Evolutionary conservation across 495 filamentous ascomycete species (phyloP), one percentile per base, ranked within the genome.

Genomic region (Thozetella sp.): DNA sequence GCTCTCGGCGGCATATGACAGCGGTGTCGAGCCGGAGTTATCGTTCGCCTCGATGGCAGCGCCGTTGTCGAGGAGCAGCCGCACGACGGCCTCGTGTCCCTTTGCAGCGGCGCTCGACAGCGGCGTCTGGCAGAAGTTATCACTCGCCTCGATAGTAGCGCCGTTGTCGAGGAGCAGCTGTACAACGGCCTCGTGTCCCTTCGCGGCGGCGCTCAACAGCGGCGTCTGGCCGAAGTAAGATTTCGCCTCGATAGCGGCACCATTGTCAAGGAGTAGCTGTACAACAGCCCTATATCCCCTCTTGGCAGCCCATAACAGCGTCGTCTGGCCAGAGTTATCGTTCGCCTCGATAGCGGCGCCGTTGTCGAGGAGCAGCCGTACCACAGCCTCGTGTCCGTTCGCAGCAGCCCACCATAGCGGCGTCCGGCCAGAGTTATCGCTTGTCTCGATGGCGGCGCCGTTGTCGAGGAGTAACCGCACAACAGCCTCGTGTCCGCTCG

Each of bases 321-420:
- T 10, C 20, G 43, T 10, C 6, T 19, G 43, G 9, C 43, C n/a
- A 48, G 10, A 4, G 20, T 13, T 48, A 48, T 48, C 43, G 4
- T 48, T 48, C 20, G 43, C 6, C 27, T 59, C 54, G 51, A 59
- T 40, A 43, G 45, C 58, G 22, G 46, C 26, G 6, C 56, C 43
- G 2, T 22, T 63, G 22, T 66, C 59, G 2, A 76, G 55, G 12
- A 75, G 43, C 12, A 68, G 34, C 55, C 53, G 24, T 40, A 68
- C 66, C 1, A 67, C 63, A 13, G 56, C 58, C 25, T 59, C 25
- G 26, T 71, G 61, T 9, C 67, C 67, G n/a, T 54, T 50, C 23
- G 51, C 20, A 20, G 68, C 66, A 22, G 68, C 71, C 43, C 54
- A 37, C 17, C 55, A 67, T 10, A 74, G 53, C 25, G 66, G 66